Evolutionary conservation across 2,329 filamentous ascomycete genomes (phyloP).

Genomic region (Colletotrichum lindemuthianum): DNA sequence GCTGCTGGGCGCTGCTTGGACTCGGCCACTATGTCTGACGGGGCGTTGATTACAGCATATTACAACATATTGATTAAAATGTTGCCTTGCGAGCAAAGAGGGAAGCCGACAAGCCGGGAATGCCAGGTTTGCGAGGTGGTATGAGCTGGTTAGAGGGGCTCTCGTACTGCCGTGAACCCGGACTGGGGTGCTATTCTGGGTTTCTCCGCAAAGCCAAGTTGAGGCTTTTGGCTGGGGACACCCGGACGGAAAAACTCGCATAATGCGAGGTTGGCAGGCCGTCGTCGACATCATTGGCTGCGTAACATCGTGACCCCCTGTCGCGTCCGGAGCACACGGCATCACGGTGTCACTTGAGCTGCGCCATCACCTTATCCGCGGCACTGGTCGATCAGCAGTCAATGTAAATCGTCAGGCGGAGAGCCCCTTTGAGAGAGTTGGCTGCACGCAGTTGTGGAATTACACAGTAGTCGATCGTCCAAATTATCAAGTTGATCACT

Average conservation of each 20-base stretch:
- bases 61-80: slow-evolving; percentile 12
- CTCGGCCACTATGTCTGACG: slow-evolving; percentile 4
- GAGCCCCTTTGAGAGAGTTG: not conserved
- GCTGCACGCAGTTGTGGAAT: not conserved
- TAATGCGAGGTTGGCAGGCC: not conserved
- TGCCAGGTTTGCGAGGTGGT: not conserved
- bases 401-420: not conserved
- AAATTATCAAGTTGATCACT: too few species aligned
- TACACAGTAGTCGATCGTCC: too few species aligned
- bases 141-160: slow-evolving; percentile 11
- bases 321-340: slow-evolving; percentile 20
- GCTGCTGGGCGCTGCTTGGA: not conserved
- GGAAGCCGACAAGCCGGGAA: not conserved
- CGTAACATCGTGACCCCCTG: not conserved
- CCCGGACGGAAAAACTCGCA: slow-evolving; percentile 21
- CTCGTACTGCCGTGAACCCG: slow-evolving; percentile 8
- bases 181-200: slow-evolving; percentile 18
- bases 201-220: slow-evolving; percentile 27
- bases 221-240: slow-evolving; percentile 1
- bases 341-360: slow-evolving; percentile 7
- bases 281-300: slow-evolving; percentile 15
- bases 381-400: slow-evolving; percentile 1
- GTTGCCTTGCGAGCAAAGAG: too few species aligned
- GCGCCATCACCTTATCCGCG: slow-evolving; percentile 23
- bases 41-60: not conserved